These are phyloP conservation scores for Durusdinium trenchii DNA, from an alignment of 73 alveolate species.

Conservation along the genomic window DNA sequence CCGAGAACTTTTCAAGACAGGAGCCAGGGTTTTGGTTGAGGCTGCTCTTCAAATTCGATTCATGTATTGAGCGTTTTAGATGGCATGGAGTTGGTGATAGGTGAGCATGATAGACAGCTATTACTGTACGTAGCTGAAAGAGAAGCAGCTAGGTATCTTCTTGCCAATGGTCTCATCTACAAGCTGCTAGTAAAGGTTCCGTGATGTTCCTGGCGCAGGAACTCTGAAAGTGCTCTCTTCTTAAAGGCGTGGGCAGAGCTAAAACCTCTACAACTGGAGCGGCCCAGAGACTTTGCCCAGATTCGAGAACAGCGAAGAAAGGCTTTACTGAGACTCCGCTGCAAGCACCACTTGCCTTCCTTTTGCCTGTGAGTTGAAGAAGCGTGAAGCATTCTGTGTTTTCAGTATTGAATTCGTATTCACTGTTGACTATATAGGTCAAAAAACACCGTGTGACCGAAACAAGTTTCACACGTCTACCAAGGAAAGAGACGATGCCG, in stretches of 20 bases:
- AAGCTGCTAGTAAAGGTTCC: not conserved
- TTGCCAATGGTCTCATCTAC: too few species aligned
- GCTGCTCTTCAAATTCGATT: not conserved
- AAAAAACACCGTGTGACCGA: too few species aligned
- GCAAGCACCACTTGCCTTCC: too few species aligned
- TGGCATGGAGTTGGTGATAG: not conserved
- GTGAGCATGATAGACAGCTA: not conserved
- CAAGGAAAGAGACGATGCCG: constrained; percentile 28
- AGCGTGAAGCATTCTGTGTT: too few species aligned
- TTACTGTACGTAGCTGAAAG: not conserved
- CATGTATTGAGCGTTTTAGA: not conserved
- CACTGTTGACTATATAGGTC: too few species aligned
- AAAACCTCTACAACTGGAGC: constrained; percentile 22
- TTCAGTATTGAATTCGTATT: too few species aligned
- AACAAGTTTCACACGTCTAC: not conserved
- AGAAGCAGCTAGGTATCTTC: too few species aligned
- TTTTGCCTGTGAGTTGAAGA: too few species aligned
- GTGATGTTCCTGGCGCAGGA: not conserved
- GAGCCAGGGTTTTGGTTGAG: not conserved
- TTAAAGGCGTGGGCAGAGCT: constrained; percentile 11
- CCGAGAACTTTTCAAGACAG: constrained; percentile 29
- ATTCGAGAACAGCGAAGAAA: constrained; percentile 13
- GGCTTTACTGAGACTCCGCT: not conserved
- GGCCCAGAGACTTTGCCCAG: not conserved
- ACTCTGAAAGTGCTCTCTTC: constrained; percentile 22